These are phyloP conservation scores for Trametes villosa DNA, from an alignment of 768 basidiomycete species.

Conservation along the genomic window DNA sequence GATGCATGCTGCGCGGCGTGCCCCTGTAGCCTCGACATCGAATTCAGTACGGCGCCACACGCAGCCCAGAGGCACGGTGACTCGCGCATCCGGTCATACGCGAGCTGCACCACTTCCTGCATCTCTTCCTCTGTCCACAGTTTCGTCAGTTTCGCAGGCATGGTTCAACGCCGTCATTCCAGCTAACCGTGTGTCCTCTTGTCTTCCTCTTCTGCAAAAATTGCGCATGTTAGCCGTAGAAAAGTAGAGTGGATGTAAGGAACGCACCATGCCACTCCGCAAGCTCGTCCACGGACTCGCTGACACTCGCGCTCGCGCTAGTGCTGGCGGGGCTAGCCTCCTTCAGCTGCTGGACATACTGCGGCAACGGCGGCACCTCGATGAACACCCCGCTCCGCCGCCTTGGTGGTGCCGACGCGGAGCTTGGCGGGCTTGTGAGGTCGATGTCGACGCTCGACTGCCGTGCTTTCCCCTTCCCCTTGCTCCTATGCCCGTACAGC, in stretches of 20 bases:
- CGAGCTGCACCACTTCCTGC: conserved; percentile 48
- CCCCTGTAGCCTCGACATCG: conserved; percentile 48
- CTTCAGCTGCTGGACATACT: not conserved
- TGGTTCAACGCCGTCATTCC: not conserved
- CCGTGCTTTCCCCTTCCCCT: conserved; percentile 14
- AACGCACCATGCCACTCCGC: conserved; percentile 14
- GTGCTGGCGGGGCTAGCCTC: not conserved
- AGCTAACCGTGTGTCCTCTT: conserved; percentile 5
- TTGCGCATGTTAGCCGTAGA: too few relatives aligned
- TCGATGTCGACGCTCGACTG: conserved; percentile 1
- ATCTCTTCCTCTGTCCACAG: conserved; percentile 43
- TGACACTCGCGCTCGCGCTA: not conserved
- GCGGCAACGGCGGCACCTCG: conserved; percentile 24
- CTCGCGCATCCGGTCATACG: conserved; percentile 52
- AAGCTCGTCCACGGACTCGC: conserved; percentile 12
- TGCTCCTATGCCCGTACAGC: not conserved
- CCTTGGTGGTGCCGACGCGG: not conserved
- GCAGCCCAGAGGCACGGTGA: conserved; percentile 61
- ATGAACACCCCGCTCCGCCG: conserved; percentile 17
- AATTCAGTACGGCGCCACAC: conserved; percentile 61
- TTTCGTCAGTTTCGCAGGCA: not conserved
- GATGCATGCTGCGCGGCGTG: conserved; percentile 51
- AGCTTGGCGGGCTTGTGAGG: not conserved
- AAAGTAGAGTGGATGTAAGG: not conserved
- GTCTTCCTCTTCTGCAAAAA: conserved; percentile 12